Percentiles rank a stretch among this genome's conserved stretches.
phyloP scores from a whole-genome alignment of 2,329 filamentous ascomycete genomes.

The Colletotrichum tofieldiae region DNA sequence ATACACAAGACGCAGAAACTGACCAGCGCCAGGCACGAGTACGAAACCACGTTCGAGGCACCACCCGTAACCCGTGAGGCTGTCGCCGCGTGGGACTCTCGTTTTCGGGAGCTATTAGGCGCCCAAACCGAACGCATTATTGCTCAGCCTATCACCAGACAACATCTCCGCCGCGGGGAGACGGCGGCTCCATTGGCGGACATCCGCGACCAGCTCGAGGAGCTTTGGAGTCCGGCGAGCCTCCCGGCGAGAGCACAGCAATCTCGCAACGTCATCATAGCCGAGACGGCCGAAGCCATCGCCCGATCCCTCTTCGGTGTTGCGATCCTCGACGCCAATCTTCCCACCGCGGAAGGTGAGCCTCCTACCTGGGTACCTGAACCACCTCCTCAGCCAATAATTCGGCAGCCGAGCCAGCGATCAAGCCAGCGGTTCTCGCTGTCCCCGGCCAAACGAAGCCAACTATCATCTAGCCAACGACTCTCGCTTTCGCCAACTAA shows the following conservation, averaged over 20 bases:
- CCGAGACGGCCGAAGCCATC: conserved; percentile 42
- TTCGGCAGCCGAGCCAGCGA: conserved; percentile 21
- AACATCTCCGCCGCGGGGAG: conserved; percentile 7
- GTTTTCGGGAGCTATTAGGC: conserved; percentile 29
- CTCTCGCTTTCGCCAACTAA: conserved; percentile 34
- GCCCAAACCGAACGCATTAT: conserved; percentile 33
- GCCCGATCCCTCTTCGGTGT: conserved; percentile 39
- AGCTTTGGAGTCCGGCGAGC: conserved; percentile 24
- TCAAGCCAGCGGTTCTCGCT: conserved; percentile 25
- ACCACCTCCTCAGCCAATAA: conserved; percentile 4
- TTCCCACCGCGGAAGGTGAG: conserved; percentile 22
- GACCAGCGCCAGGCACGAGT: conserved; percentile 37
- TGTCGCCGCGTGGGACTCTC: conserved; percentile 39
- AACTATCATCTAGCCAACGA: conserved; percentile 23
- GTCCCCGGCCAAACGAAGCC: conserved; percentile 23
- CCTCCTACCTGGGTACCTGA: conserved; percentile 35
- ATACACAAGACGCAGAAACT: neutral
- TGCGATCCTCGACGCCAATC: conserved; percentile 35
- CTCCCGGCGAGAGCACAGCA: conserved; percentile 19
- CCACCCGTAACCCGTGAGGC: conserved; percentile 33
- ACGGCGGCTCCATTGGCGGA: conserved; percentile 21
- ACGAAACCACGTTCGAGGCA: conserved; percentile 40
- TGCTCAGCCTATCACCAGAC: conserved; percentile 29
- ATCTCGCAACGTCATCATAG: conserved; percentile 38
- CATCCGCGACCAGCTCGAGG: conserved; percentile 34